Base-by-base conservation (phyloP, 2,329 filamentous ascomycete species). In the Neodidymelliopsis sp. region DNA sequence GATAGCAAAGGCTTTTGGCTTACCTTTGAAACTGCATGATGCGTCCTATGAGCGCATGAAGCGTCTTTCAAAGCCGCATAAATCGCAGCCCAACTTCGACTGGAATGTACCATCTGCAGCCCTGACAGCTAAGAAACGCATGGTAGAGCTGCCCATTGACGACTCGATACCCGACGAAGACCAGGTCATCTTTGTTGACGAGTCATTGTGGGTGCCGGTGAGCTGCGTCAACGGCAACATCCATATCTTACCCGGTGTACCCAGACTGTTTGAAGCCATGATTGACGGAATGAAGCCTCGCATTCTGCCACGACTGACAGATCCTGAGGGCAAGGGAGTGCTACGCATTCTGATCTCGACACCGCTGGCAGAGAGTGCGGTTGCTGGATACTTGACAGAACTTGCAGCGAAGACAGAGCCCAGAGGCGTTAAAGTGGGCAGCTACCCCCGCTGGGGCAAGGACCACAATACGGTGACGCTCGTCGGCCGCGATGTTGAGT, bases 371-470 rank as follows among this genome's bases (percentile, higher is more conserved):
- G 94, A 99, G 79, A 97, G 91, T 72, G 83, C 82, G 13, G 85
- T 97, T 23, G 93, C 94, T 10, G 83, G 80, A 13, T 97, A 90
- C 69, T 78, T 99, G 65, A 93, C 91, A 1, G 82, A 90, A 57
- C 77, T 97, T 54, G 90, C 92, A 4, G 81, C 78, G 20, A 84
- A 84, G 70, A 88, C 92, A 16, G 87, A 85, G 69, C 77, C 84
- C 1, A 85, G 83, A 65, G 91, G 91, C 3, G 82, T 97, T 65
- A 97, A 97, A 76, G 91, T 97, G 12, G 94, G 94, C 35, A 96
- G 90, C 73, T 97, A 99, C 74, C 94, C 94, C 25, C 81, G 91
- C 45, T 97, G 92, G 91, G 90, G 89, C 4, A 93, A 90, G 79
- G 84, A 85, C 65, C 81, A 81, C 56, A 97, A 97, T 73, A 94